Percentiles rank a stretch among this genome's conserved stretches.
phyloP scores from a whole-genome alignment of 2,329 filamentous ascomycete species.

The Didymella keratinophila region DNA sequence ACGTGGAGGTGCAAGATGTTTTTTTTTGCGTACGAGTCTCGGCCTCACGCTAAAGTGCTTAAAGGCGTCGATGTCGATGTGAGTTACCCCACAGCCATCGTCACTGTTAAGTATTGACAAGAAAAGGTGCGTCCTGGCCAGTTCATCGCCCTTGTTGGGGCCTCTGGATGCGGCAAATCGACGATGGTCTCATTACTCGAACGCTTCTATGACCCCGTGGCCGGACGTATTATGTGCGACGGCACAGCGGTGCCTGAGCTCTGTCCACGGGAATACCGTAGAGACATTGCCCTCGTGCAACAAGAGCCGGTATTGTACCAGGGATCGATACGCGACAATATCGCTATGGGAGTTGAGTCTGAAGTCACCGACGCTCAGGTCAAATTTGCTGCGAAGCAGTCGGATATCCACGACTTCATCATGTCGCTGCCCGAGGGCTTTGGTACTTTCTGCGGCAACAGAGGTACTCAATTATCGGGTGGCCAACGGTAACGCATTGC shows the following conservation, averaged over 20 bases:
- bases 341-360: conserved; percentile 63
- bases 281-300: conserved; percentile 83
- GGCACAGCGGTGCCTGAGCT: conserved; percentile 78
- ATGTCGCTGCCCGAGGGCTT: conserved; percentile 62
- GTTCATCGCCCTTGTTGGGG: conserved; percentile 88
- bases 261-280: conserved; percentile 82
- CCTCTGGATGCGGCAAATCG: conserved; percentile 91
- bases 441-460: conserved; percentile 42
- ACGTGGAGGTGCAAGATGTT: too few species aligned
- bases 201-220: conserved; percentile 89
- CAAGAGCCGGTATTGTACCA: conserved; percentile 86
- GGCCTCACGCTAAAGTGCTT: too few species aligned
- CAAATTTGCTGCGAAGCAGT: conserved; percentile 69
- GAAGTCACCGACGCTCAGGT: conserved; percentile 77
- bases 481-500: conserved; percentile 96
- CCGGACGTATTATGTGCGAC: conserved; percentile 81
- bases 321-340: neutral
- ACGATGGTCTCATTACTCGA: conserved; percentile 92
- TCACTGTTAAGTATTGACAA: neutral
- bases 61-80: too few species aligned
- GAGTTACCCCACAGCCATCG: neutral
- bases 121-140: conserved; percentile 60
- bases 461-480: conserved; percentile 60
- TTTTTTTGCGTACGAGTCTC: too few species aligned
- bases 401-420: conserved; percentile 44